These are phyloP conservation scores for Amylocystis lapponica DNA, from an alignment of 768 basidiomycete genomes.

Conservation along the genomic window DNA sequence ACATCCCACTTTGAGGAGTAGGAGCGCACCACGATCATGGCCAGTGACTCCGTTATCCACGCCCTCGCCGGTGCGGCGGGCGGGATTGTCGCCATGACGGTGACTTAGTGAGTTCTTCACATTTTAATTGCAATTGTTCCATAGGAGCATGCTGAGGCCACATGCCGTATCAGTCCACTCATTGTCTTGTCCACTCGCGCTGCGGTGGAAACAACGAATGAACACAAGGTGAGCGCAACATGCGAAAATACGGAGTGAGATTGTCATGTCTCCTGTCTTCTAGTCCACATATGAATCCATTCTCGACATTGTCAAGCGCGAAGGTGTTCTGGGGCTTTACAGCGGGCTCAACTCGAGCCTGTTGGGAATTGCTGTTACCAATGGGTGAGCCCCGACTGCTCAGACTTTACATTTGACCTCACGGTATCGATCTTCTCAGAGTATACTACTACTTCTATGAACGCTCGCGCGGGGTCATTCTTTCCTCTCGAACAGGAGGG, in stretches of 20 bases:
- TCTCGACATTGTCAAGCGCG: constrained; percentile 72
- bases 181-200: constrained; percentile 90
- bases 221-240: constrained; percentile 52
- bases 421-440: constrained; percentile 31
- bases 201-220: constrained; percentile 81
- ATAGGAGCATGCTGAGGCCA: neutral
- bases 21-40: constrained; percentile 21
- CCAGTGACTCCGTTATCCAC: constrained; percentile 74
- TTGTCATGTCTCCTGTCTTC: too few species aligned
- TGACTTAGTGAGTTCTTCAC: constrained; percentile 67
- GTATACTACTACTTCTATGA: constrained; percentile 95
- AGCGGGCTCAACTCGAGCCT: constrained; percentile 82
- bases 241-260: too few species aligned
- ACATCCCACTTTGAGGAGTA: too few species aligned
- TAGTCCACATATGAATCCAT: constrained; percentile 65
- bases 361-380: constrained; percentile 89
- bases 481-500: constrained; percentile 47
- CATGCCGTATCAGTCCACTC: constrained; percentile 56
- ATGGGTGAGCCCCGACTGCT: constrained; percentile 51
- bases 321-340: constrained; percentile 83
- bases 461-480: constrained; percentile 51
- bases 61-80: constrained; percentile 86
- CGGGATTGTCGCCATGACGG: constrained; percentile 88
- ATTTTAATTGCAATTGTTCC: too few species aligned
- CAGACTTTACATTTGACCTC: neutral